These are phyloP conservation scores for Debaryomycetaceae sp. DNA, from an alignment of 1,139 yeast species.

Conservation along the genomic window DNA sequence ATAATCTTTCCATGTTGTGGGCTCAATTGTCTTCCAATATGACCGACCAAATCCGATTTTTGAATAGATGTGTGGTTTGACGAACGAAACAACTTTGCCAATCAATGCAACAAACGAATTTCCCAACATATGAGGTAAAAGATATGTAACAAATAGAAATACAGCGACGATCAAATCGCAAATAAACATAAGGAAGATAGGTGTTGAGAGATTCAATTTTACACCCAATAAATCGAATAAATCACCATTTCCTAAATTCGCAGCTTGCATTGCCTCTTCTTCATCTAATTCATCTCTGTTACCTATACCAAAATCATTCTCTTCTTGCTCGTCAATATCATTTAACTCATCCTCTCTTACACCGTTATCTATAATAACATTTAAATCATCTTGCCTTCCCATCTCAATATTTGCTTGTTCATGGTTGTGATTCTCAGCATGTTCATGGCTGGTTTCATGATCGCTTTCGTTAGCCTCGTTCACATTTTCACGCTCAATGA, in stretches of 20 bases:
- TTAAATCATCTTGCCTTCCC: background rate
- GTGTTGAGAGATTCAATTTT: conserved; percentile 32
- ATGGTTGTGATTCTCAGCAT: background rate
- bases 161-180: conserved; percentile 42
- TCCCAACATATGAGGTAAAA: conserved; percentile 56
- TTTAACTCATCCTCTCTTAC: conserved; percentile 2
- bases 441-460: conserved; percentile 1
- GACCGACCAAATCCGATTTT: background rate
- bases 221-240: conserved; percentile 38
- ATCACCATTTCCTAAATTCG: conserved; percentile 20
- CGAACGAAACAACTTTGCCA: conserved; percentile 6
- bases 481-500: conserved; percentile 9
- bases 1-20: background rate
- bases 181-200: conserved; percentile 31
- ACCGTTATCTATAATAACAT: conserved; percentile 1
- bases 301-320: conserved; percentile 7
- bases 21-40: background rate
- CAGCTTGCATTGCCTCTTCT: conserved; percentile 9
- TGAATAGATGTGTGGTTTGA: background rate
- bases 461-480: conserved; percentile 3
- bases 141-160: conserved; percentile 46
- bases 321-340: conserved; percentile 9
- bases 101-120: conserved; percentile 19
- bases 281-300: conserved; percentile 6
- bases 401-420: conserved; percentile 1